phyloP scores from a whole-genome alignment of 805 yeast species.

The Cyberlindnera xishuangbannaensis region DNA sequence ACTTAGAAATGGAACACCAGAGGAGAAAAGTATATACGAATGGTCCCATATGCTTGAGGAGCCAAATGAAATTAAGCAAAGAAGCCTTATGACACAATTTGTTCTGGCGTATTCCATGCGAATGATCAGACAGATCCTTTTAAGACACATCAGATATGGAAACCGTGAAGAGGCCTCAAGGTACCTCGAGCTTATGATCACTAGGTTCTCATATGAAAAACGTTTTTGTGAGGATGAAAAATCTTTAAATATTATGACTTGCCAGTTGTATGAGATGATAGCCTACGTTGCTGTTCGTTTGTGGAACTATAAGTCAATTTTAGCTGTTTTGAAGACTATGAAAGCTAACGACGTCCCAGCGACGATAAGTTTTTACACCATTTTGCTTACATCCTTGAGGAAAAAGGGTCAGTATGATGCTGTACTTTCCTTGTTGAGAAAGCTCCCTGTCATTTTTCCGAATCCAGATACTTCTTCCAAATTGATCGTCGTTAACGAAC shows the following conservation, averaged over 20 bases:
- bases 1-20: conserved; percentile 1
- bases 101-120: conserved; percentile 2
- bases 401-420: conserved; percentile 17
- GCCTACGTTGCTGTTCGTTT: conserved; percentile 13
- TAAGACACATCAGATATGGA: conserved; percentile 1
- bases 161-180: conserved; percentile 1
- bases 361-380: conserved; percentile 14
- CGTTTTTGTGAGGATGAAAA: background rate
- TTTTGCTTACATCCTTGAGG: conserved; percentile 15
- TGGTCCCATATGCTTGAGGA: conserved; percentile 3
- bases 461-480: conserved; percentile 5
- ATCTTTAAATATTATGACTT: background rate
- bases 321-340: conserved; percentile 14
- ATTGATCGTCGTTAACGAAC: conserved; percentile 12
- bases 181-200: conserved; percentile 7
- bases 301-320: conserved; percentile 12
- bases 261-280: conserved; percentile 15
- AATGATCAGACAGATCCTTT: conserved; percentile 8
- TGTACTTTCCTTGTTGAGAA: conserved; percentile 11
- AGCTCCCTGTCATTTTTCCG: conserved; percentile 14
- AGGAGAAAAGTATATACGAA: conserved; percentile 2
- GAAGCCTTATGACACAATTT: conserved; percentile 1
- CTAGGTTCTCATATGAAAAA: conserved; percentile 2
- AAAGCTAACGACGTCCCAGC: conserved; percentile 7
- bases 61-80: background rate